Evolutionary conservation across 2,329 filamentous ascomycete genomes (phyloP).

Genomic region (Nakataea oryzae): DNA sequence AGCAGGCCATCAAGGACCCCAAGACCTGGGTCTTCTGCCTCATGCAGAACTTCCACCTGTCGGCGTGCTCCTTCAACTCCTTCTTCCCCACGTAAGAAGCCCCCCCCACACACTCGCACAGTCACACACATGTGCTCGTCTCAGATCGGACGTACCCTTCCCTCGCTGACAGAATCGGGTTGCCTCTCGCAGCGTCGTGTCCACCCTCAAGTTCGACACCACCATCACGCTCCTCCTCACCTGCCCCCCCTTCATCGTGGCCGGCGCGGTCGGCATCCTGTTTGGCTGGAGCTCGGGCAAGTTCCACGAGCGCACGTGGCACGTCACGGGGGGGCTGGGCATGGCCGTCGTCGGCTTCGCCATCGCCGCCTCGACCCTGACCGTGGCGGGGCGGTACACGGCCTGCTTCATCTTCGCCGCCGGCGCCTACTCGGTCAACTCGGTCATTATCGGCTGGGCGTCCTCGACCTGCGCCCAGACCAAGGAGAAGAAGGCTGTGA

Average conservation of each 20-base stretch:
- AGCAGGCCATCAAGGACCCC: slow-evolving; percentile 13
- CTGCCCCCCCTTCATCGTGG: slow-evolving; percentile 32
- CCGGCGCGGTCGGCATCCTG: slow-evolving; percentile 15
- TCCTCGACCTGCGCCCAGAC: slow-evolving; percentile 56
- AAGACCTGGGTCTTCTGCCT: slow-evolving; percentile 15
- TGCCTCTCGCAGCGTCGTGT: slow-evolving; percentile 15
- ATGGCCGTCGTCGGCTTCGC: slow-evolving; percentile 1
- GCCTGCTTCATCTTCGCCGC: slow-evolving; percentile 34
- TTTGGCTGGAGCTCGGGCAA: slow-evolving; percentile 1
- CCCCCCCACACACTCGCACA: too few species aligned
- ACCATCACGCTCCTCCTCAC: slow-evolving; percentile 34
- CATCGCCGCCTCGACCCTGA: slow-evolving; percentile 9
- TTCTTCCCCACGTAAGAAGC: slow-evolving; percentile 17
- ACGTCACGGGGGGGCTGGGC: neutral
- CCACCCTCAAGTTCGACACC: slow-evolving; percentile 19
- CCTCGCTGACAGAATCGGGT: too few species aligned
- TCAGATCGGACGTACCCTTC: too few species aligned
- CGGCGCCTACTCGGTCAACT: slow-evolving; percentile 54
- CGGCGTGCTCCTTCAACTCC: slow-evolving; percentile 11
- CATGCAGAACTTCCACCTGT: slow-evolving; percentile 9
- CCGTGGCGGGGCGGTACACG: slow-evolving; percentile 30
- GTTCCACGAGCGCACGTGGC: slow-evolving; percentile 2
- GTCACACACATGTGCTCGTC: too few species aligned
- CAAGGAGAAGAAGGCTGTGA: slow-evolving; percentile 52
- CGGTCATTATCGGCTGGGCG: slow-evolving; percentile 65